phyloP scores from a whole-genome alignment of 129 eudicot species.

The Centrapalus pauciflorus region DNA sequence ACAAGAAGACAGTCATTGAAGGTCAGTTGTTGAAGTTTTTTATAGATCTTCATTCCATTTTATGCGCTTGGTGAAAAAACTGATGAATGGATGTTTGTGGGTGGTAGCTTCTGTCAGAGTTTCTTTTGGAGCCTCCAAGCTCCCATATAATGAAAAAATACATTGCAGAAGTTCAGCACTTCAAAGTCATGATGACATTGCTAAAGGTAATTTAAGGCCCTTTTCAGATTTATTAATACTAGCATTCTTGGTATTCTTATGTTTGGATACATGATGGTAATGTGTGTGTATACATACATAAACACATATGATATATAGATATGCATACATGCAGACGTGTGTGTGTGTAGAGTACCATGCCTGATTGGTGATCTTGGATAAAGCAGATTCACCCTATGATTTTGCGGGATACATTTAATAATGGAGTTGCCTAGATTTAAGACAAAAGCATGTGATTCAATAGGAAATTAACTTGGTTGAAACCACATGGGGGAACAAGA shows the following conservation, averaged over 20 bases:
- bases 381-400: neutral
- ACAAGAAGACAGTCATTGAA: slow-evolving; percentile 97
- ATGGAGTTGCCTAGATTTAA: neutral
- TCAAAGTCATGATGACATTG: slow-evolving; percentile 93
- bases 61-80: slow-evolving; percentile 12
- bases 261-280: neutral
- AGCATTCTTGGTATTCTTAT: neutral
- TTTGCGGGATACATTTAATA: neutral
- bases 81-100: slow-evolving; percentile 23
- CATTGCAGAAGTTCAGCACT: slow-evolving; percentile 77
- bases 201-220: slow-evolving; percentile 49
- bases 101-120: slow-evolving; percentile 81
- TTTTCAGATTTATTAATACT: neutral
- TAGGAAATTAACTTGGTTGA: neutral
- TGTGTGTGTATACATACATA: neutral
- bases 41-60: neutral
- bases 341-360: neutral
- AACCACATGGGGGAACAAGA: neutral
- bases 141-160: slow-evolving; percentile 87
- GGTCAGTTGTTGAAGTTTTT: slow-evolving; percentile 44
- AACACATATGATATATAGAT: neutral
- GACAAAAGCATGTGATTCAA: neutral
- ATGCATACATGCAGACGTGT: neutral
- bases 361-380: neutral
- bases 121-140: slow-evolving; percentile 92